Evolutionary conservation across 139 green algal genomes (phyloP), one percentile per base, ranked within the genome.

Genomic region (Coelastrella sp.): DNA sequence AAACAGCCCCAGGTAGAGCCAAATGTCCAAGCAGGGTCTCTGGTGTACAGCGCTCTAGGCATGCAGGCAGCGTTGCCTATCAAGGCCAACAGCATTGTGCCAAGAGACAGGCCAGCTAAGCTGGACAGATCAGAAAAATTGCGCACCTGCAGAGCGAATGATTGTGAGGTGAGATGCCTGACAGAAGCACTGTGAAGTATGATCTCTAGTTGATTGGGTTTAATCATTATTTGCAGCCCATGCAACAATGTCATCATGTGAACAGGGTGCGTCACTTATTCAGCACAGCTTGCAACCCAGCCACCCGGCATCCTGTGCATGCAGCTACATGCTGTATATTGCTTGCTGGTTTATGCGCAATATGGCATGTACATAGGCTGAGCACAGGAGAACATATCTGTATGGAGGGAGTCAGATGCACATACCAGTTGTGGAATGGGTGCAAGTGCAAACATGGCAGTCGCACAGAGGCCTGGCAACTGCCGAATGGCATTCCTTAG

Each of bases 1-100:
- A 91, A 51, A 43, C 67, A 89, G 21, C 90, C 93, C 95, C 95
- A 98, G 30, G 81, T 83, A 11, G 85, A 90, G 75, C 94, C 94
- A 40, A 87, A 89, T 32, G 93, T 85, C 96, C 96, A 99, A 59
- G 98, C 90, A 38, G 86, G 48, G 88, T 99, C 96, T 2, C 89
- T 66, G 8, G 89, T 96, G 67, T 92, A 90, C 35, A 98, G 88
- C 32, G 96, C 96, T 5, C 96, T 91, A 0, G 96, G 95, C 37
- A 98, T 89, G 94, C 98, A 98, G 35, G 97, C 89, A 19, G 84
- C 91, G 76, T 99, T 99, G 86, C 94, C 94, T 2, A 90, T 43
- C 84, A 95, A 92, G 0, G 90, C 95, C 62, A 99, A 91, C 81
- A 97, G 82, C 84, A 97, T 92, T 40, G 92, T 96, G 81, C 88